Conservation (phyloP, 768 basidiomycete species). For the Suillus placidus region DNA sequence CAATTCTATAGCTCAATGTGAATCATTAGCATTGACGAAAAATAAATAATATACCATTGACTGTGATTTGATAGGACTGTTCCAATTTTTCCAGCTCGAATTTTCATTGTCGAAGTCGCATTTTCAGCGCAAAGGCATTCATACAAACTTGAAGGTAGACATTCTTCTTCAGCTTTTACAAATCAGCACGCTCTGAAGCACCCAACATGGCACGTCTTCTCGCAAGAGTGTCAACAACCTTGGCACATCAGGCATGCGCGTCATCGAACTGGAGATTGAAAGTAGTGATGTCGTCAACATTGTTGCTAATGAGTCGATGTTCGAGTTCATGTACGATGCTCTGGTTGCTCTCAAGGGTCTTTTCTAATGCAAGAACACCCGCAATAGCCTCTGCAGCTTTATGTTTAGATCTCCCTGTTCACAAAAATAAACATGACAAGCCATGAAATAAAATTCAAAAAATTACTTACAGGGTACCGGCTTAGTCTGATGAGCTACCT, state of each 20-base stretch:
- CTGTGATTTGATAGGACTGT: constrained; percentile 16
- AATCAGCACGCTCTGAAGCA: constrained; percentile 5
- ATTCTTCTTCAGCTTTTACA: constrained; percentile 11
- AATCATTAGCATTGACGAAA: neutral
- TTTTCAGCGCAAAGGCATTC: constrained; percentile 27
- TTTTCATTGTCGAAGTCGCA: constrained; percentile 18
- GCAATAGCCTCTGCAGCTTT: constrained; percentile 9
- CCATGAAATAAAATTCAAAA: neutral
- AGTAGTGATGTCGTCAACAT: constrained; percentile 2
- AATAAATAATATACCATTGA: constrained; percentile 20
- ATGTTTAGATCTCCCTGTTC: neutral
- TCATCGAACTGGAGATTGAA: constrained; percentile 9
- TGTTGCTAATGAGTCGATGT: neutral
- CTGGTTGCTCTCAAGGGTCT: neutral
- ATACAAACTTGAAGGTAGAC: constrained; percentile 17
- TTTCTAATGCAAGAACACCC: constrained; percentile 8
- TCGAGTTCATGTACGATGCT: constrained; percentile 3
- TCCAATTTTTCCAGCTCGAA: constrained; percentile 23
- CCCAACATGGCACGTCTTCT: constrained; percentile 1
- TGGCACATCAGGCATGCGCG: neutral
- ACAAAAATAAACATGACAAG: neutral
- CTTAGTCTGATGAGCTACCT: constrained; percentile 25
- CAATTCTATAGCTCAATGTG: constrained; percentile 19
- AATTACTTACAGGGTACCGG: constrained; percentile 8
- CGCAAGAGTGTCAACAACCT: neutral